phyloP scores from a whole-genome alignment of 345 rosid genomes.

The Ceriops decandra region DNA sequence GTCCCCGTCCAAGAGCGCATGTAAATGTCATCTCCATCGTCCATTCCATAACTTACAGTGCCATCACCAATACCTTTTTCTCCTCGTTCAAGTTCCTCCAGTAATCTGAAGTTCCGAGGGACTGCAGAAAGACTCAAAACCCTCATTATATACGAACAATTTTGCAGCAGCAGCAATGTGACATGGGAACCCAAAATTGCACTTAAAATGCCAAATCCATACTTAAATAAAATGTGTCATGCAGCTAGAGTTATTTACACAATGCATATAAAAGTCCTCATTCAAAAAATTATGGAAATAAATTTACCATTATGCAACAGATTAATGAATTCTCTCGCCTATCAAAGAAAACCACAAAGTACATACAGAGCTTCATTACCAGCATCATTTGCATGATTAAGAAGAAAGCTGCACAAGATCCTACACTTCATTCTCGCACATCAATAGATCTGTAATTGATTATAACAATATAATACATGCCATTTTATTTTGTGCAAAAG shows the following conservation, averaged over 20 bases:
- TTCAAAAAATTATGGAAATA: too few relatives aligned
- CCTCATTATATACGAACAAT: conserved; percentile 6
- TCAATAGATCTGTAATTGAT: too few relatives aligned
- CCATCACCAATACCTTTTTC: conserved; percentile 93
- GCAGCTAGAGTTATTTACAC: background rate
- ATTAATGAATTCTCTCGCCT: too few relatives aligned
- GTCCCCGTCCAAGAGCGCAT: conserved; percentile 97
- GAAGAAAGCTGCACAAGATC: too few relatives aligned
- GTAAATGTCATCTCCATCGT: conserved; percentile 82
- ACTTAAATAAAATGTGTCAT: background rate
- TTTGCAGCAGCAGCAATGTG: background rate
- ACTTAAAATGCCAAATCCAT: background rate
- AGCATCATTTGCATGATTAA: too few relatives aligned
- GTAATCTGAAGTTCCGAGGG: conserved; percentile 76
- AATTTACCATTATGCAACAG: too few relatives aligned
- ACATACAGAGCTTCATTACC: too few relatives aligned
- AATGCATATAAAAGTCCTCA: too few relatives aligned
- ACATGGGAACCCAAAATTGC: background rate
- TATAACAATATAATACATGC: too few relatives aligned
- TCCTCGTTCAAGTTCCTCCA: conserved; percentile 91
- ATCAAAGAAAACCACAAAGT: too few relatives aligned
- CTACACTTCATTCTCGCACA: too few relatives aligned
- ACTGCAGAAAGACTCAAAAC: conserved; percentile 35
- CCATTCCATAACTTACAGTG: conserved; percentile 92
- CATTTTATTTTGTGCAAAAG: too few relatives aligned